Evolutionary conservation across 306 rosid genomes (phyloP).

Genomic region (Glycine soja): DNA sequence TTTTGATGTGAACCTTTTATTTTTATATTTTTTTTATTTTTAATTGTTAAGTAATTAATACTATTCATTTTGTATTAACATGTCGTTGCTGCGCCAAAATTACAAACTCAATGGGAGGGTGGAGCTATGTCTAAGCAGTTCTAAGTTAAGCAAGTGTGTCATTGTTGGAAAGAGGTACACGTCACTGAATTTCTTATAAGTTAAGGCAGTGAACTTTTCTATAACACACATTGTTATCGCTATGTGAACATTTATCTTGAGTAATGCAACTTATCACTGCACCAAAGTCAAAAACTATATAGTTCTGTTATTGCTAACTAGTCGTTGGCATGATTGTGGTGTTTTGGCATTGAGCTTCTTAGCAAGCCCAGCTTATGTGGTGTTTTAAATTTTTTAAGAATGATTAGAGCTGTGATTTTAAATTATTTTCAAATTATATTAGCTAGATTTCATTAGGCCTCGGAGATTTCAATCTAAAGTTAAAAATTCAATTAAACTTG

Average conservation of each 20-base stretch:
- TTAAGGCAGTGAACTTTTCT: too few relatives aligned
- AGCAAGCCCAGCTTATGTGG: constrained; percentile 3
- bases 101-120: too few relatives aligned
- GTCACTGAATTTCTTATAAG: too few relatives aligned
- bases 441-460: constrained; percentile 2
- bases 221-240: background rate
- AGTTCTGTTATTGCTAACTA: background rate
- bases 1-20: too few relatives aligned
- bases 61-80: too few relatives aligned
- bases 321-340: background rate
- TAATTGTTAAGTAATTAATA: too few relatives aligned
- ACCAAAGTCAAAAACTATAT: background rate
- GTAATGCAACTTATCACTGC: background rate
- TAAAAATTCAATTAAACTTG: constrained; percentile 9
- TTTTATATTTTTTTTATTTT: too few relatives aligned
- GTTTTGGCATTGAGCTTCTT: constrained; percentile 1
- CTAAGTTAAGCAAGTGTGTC: too few relatives aligned
- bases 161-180: too few relatives aligned
- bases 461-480: background rate
- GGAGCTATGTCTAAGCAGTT: too few relatives aligned
- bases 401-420: background rate
- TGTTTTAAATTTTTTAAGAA: constrained; percentile 11
- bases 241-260: background rate
- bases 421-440: constrained; percentile 10
- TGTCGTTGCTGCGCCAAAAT: too few relatives aligned